Conservation (phyloP, 306 rosid genomes). For the Crotalaria pallida region DNA sequence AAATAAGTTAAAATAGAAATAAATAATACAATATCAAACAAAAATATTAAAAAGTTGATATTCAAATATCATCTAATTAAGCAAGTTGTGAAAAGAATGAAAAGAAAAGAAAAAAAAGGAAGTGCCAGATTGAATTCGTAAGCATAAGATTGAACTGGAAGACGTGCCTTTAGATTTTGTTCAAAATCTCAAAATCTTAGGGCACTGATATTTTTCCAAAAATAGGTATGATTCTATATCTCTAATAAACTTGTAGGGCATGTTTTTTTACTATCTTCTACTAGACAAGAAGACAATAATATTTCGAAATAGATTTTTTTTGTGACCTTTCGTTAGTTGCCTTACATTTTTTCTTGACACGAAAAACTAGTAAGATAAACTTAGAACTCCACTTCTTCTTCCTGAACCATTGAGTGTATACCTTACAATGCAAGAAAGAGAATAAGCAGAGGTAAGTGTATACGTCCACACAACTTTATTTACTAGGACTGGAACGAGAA, state of each 20-base stretch:
- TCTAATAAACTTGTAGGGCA: conserved; percentile 20
- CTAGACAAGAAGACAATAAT: conserved; percentile 26
- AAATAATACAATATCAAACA: too few species aligned
- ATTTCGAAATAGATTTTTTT: conserved; percentile 22
- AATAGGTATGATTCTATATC: conserved; percentile 25
- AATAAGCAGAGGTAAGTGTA: neutral
- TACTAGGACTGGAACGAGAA: neutral
- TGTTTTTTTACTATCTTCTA: conserved; percentile 8
- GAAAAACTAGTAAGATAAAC: conserved; percentile 1
- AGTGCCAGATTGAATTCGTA: neutral
- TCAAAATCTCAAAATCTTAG: conserved; percentile 30
- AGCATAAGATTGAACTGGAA: conserved; percentile 23
- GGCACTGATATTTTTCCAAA: conserved; percentile 34
- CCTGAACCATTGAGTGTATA: neutral
- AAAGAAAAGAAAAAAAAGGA: neutral
- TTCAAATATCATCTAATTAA: neutral
- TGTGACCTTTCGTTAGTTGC: conserved; percentile 21
- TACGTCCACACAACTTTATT: neutral
- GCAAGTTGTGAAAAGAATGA: neutral
- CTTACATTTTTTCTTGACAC: conserved; percentile 19
- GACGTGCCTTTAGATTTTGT: conserved; percentile 26
- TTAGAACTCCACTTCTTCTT: neutral
- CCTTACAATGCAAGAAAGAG: conserved; percentile 7
- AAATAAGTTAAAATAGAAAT: too few species aligned
- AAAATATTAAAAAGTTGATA: too few species aligned